Evolutionary conservation across 108 stramenopile genomes (phyloP).

Genomic region (Parietichytrium sp.): DNA sequence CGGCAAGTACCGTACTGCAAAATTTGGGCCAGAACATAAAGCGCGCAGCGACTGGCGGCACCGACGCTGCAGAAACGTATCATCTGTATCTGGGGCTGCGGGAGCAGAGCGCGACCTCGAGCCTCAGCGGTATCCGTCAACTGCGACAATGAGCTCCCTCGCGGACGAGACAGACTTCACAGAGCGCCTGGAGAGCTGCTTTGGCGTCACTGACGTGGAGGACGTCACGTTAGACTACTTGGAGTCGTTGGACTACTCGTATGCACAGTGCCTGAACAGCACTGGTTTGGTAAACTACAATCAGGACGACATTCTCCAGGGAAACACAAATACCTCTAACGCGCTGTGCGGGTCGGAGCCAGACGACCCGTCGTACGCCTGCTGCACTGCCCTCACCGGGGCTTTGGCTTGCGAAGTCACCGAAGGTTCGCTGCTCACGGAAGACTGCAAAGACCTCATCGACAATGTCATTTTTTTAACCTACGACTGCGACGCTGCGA

Average conservation of each 20-base stretch:
- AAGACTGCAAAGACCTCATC: background rate
- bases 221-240: constrained; percentile 15
- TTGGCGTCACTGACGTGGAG: background rate
- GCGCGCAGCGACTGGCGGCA: too few species aligned
- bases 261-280: constrained; percentile 1
- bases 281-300: background rate
- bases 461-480: background rate
- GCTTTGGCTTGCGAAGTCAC: background rate
- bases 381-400: background rate
- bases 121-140: too few species aligned
- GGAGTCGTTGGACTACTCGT: background rate
- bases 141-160: too few species aligned
- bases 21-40: too few species aligned
- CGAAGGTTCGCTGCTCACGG: background rate
- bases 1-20: too few species aligned
- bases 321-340: background rate
- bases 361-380: background rate
- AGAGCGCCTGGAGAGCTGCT: constrained; percentile 32
- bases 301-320: background rate
- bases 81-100: too few species aligned
- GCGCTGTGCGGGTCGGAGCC: background rate
- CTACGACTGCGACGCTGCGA: background rate
- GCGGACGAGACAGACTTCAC: too few species aligned
- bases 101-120: too few species aligned
- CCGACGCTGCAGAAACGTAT: too few species aligned